Conservation (phyloP, 768 basidiomycete species). For the Cyathus striatus region DNA sequence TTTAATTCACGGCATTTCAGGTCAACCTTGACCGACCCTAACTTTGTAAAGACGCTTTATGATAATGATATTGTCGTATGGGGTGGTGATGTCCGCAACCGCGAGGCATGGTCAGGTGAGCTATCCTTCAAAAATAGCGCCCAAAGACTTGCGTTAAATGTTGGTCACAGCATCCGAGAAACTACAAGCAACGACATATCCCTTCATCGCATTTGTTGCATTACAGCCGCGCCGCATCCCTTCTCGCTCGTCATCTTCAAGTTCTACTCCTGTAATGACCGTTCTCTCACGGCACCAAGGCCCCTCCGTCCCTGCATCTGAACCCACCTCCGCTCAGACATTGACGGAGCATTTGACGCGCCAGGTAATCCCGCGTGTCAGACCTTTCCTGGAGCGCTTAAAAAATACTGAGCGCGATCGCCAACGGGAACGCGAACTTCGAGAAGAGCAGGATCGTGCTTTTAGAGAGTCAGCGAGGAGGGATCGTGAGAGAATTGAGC, state of each 20-base stretch:
- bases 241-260: conserved; percentile 23
- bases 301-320: conserved; percentile 32
- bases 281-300: conserved; percentile 87
- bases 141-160: no score
- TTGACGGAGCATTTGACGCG: conserved; percentile 64
- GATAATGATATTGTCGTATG: conserved; percentile 80
- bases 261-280: conserved; percentile 52
- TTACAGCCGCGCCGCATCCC: conserved; percentile 67
- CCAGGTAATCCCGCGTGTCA: conserved; percentile 77
- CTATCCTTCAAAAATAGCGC: no score
- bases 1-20: conserved; percentile 33
- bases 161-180: conserved; percentile 54
- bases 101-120: conserved; percentile 71
- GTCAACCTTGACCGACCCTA: conserved; percentile 68
- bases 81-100: conserved; percentile 87
- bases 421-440: conserved; percentile 51
- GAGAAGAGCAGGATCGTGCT: conserved; percentile 81
- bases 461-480: conserved; percentile 58
- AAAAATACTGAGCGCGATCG: conserved; percentile 43
- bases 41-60: conserved; percentile 61
- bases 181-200: conserved; percentile 85
- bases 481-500: conserved; percentile 67
- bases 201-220: conserved; percentile 88
- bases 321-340: conserved; percentile 56
- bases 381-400: conserved; percentile 67